Conservation (phyloP, 2,329 filamentous ascomycete genomes). For the Botrytis fabae region DNA sequence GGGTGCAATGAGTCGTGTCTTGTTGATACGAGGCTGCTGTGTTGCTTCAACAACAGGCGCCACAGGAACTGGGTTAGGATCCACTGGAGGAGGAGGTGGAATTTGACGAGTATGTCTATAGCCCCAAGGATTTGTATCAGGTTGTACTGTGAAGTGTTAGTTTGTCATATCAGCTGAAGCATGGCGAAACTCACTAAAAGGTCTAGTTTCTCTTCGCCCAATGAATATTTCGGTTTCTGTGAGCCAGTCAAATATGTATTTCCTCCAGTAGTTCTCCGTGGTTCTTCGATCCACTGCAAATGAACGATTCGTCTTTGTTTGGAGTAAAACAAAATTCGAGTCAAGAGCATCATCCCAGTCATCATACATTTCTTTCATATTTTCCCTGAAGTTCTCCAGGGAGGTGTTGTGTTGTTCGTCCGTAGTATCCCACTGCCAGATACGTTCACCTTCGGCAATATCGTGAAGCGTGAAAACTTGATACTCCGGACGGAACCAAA, state of each 20-base stretch:
- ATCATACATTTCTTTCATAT: conserved; percentile 6
- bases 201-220: neutral
- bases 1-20: conserved; percentile 26
- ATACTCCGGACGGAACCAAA: conserved; percentile 32
- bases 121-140: conserved; percentile 11
- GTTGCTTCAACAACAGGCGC: neutral
- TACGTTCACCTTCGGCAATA: neutral
- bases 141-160: conserved; percentile 8
- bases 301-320: neutral
- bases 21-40: conserved; percentile 27
- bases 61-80: neutral
- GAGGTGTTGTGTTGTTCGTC: conserved; percentile 2
- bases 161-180: neutral
- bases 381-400: neutral
- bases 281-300: conserved; percentile 21
- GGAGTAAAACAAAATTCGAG: conserved; percentile 4
- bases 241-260: conserved; percentile 29
- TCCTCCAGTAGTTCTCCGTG: conserved; percentile 24
- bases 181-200: conserved; percentile 2
- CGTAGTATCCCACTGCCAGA: conserved; percentile 17
- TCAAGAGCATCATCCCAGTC: conserved; percentile 15
- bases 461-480: conserved; percentile 21
- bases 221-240: conserved; percentile 13
- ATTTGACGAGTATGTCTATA: conserved; percentile 13
- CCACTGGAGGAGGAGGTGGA: neutral